Evolutionary conservation across 2,329 filamentous ascomycete genomes (phyloP).

Genomic region (Torrubiellomyces zombiae): DNA sequence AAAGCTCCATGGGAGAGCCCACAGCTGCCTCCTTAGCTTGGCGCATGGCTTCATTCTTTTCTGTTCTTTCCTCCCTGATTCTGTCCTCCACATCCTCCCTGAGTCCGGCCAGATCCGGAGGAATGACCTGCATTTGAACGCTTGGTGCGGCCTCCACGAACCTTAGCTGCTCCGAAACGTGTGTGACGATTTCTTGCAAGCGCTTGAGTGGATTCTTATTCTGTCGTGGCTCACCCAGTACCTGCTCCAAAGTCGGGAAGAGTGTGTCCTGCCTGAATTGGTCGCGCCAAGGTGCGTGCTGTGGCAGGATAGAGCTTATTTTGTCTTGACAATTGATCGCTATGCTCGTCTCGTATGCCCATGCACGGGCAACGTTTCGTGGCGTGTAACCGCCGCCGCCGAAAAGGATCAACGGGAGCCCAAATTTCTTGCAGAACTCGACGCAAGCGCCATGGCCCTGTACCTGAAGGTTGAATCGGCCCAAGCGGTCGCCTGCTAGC

Average conservation of each 20-base stretch:
- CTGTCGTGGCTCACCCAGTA: conserved; percentile 47
- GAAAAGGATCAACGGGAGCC: conserved; percentile 72
- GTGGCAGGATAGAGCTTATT: conserved; percentile 57
- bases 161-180: conserved; percentile 69
- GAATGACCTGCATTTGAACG: conserved; percentile 68
- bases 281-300: conserved; percentile 68
- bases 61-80: conserved; percentile 47
- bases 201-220: conserved; percentile 71
- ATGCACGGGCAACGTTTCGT: conserved; percentile 86
- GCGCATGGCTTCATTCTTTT: conserved; percentile 36
- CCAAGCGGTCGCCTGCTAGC: conserved; percentile 79
- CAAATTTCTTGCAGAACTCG: conserved; percentile 67
- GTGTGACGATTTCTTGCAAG: conserved; percentile 56
- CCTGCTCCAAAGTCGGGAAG: conserved; percentile 69
- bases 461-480: conserved; percentile 93
- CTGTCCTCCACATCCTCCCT: conserved; percentile 53
- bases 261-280: conserved; percentile 81
- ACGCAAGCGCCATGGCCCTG: conserved; percentile 87
- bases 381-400: conserved; percentile 95
- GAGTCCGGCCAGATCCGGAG: conserved; percentile 54
- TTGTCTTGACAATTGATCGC: conserved; percentile 59
- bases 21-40: conserved; percentile 38
- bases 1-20: conserved; percentile 39
- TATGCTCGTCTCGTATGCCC: conserved; percentile 92
- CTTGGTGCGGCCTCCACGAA: conserved; percentile 77